Evolutionary conservation across 495 filamentous ascomycete species (phyloP).

Genomic region (Lindgomyces ingoldianus): DNA sequence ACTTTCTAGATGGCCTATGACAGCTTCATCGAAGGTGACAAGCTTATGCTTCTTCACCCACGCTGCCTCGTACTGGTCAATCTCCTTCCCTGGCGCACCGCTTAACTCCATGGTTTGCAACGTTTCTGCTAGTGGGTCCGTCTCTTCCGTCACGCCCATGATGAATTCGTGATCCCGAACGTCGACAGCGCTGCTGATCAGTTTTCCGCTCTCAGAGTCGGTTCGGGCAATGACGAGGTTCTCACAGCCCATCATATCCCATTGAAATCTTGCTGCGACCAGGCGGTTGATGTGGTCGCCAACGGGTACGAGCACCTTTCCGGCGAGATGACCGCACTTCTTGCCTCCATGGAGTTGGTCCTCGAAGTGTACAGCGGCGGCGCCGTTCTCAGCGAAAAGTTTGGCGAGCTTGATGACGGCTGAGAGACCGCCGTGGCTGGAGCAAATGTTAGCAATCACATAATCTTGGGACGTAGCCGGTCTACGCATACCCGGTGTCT

Average conservation of each 20-base stretch:
- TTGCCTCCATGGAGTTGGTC: conserved; percentile 97
- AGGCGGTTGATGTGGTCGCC: conserved; percentile 96
- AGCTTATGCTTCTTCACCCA: conserved; percentile 89
- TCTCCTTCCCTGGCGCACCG: conserved; percentile 74
- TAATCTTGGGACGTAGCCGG: no score
- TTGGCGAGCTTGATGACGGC: conserved; percentile 96
- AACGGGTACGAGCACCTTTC: conserved; percentile 92
- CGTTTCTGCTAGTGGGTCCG: conserved; percentile 79
- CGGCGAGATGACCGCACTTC: conserved; percentile 96
- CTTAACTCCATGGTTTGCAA: conserved; percentile 84
- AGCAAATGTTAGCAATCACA: background rate
- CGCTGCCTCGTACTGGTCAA: conserved; percentile 79
- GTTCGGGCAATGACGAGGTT: conserved; percentile 93
- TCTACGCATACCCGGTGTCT: conserved; percentile 74
- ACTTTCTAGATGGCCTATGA: conserved; percentile 67
- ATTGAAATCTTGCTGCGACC: conserved; percentile 89
- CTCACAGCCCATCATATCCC: conserved; percentile 96
- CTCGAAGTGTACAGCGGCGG: conserved; percentile 95
- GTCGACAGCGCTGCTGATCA: conserved; percentile 88
- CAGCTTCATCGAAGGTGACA: conserved; percentile 88
- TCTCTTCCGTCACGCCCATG: conserved; percentile 73
- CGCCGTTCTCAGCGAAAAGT: conserved; percentile 97
- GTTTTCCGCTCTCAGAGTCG: conserved; percentile 88
- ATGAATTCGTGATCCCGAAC: conserved; percentile 96
- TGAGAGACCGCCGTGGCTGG: conserved; percentile 71